These are phyloP conservation scores for Claviceps cyperi DNA, from an alignment of 2,329 filamentous ascomycete species.

Conservation along the genomic window DNA sequence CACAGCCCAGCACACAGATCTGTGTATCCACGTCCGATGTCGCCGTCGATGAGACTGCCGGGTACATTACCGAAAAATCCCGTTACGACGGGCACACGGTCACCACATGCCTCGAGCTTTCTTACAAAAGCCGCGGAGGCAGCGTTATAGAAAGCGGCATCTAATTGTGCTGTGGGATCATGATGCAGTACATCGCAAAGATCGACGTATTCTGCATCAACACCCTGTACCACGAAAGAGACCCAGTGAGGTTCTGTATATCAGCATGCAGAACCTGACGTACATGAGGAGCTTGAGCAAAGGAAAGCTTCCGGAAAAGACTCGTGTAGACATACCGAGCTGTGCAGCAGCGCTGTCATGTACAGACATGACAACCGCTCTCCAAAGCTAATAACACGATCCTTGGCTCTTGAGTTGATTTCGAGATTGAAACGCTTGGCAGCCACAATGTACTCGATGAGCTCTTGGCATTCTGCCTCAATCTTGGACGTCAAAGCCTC, in stretches of 20 bases:
- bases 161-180: constrained; percentile 42
- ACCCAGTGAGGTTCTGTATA: neutral
- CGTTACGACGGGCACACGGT: constrained; percentile 65
- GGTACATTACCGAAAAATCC: constrained; percentile 93
- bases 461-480: constrained; percentile 62
- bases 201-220: constrained; percentile 82
- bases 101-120: constrained; percentile 49
- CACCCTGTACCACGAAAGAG: constrained; percentile 35
- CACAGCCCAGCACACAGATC: constrained; percentile 88
- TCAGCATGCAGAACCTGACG: constrained; percentile 1
- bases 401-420: constrained; percentile 64
- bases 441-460: constrained; percentile 57
- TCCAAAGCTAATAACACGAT: constrained; percentile 84
- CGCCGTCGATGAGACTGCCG: constrained; percentile 72
- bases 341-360: constrained; percentile 72
- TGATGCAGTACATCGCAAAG: constrained; percentile 69
- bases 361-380: constrained; percentile 92
- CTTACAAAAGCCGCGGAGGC: constrained; percentile 46
- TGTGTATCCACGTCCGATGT: constrained; percentile 90
- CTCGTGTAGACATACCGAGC: constrained; percentile 35
- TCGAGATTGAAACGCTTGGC: constrained; percentile 55
- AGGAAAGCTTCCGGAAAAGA: neutral
- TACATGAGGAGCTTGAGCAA: neutral
- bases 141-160: constrained; percentile 54
- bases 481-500: constrained; percentile 50